Conservation (phyloP, 2,329 filamentous ascomycete species). For the Lachnellula cervina region DNA sequence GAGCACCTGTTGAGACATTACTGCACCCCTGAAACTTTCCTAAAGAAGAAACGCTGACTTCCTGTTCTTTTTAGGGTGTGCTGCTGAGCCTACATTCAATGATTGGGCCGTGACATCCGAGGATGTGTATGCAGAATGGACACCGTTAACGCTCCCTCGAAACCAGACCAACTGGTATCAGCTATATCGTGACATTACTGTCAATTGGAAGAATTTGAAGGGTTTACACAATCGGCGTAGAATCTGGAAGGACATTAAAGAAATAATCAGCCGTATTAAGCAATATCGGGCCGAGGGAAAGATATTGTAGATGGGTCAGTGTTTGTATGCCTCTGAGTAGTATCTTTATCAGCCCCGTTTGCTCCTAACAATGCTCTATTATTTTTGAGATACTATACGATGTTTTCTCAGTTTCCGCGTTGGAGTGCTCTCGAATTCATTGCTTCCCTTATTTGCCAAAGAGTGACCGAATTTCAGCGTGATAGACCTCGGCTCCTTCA, state of each 20-base stretch:
- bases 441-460: too few relatives aligned
- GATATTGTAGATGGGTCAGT: not conserved
- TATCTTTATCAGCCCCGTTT: too few relatives aligned
- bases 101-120: not conserved
- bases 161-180: not conserved
- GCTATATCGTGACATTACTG: not conserved
- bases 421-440: too few relatives aligned
- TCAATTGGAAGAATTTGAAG: not conserved
- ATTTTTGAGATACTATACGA: too few relatives aligned
- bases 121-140: not conserved
- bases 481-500: too few relatives aligned
- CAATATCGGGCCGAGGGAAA: not conserved
- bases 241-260: not conserved
- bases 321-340: too few relatives aligned
- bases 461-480: too few relatives aligned
- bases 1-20: too few relatives aligned
- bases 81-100: constrained; percentile 1
- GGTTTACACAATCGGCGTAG: not conserved
- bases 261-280: not conserved
- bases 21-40: too few relatives aligned
- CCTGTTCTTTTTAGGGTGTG: not conserved
- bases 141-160: not conserved
- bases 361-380: too few relatives aligned
- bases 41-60: too few relatives aligned
- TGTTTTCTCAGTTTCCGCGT: too few relatives aligned